Base-by-base conservation (phyloP, 2,329 filamentous ascomycete genomes). In the Paraphaeosphaeria minitans region DNA sequence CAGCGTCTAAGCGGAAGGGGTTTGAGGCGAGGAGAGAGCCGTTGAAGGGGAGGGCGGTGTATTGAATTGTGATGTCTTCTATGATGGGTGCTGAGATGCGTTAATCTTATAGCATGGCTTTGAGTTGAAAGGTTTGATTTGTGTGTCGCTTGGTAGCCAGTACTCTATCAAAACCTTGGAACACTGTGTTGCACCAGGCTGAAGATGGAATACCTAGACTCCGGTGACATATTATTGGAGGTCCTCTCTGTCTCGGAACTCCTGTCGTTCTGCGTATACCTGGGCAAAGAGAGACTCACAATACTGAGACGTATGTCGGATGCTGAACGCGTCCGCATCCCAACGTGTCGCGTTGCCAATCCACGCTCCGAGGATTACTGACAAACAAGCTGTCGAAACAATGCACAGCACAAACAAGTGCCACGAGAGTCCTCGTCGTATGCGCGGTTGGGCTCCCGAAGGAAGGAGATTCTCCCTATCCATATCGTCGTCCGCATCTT, bases 1-100 rank as follows among this genome's bases (percentile, higher is more conserved):
- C 67, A 3, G 79, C 82, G 35, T 79, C 75, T 56, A 80, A 75
- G 2, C 85, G 80, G 65, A 83, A 88, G 8, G 83, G 74, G 39
- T 83, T 83, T 59, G 85, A 80, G 2, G 83, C 74, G 54, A 86
- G 62, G 10, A 89, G 82, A 0, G 83, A 84, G 0, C 85, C 85
- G 58, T 88, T 85, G 70, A 87, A 88, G 1, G 65, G 64, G 31
- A 80, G 68, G 2, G 62, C 59, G 4, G 71, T 66, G 61, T 80
- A 83, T 10, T 68, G 68, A 3, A 83, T 70, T 8, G 74, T 68
- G 6, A 83, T 70, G 21, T 82, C 77, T 10, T 77, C 72, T 12
- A 74, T 56, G 4, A 76, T 67, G 1, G 75, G 74, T 14, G 73
- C 74, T 75, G 12, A 22, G 9, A 9, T 5, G 16, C 5, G 35